Evolutionary conservation across 2,329 filamentous ascomycete species (phyloP).

Genomic region (Neonectria coccinea): DNA sequence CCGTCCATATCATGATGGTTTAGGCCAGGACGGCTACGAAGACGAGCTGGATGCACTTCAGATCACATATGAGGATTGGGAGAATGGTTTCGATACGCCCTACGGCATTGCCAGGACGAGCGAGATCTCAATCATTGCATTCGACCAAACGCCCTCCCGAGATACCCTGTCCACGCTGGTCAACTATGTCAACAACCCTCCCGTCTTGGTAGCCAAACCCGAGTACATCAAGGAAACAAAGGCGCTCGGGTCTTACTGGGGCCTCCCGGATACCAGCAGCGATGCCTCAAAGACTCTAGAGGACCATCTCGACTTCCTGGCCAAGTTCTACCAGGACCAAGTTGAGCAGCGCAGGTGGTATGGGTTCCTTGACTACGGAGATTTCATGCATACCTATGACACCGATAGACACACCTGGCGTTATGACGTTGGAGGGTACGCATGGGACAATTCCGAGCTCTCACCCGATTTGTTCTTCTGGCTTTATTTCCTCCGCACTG

Average conservation of each 20-base stretch:
- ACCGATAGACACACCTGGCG: slow-evolving; percentile 69
- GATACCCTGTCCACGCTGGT: slow-evolving; percentile 59
- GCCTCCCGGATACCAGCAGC: slow-evolving; percentile 49
- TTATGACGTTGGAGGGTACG: slow-evolving; percentile 73
- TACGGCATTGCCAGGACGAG: slow-evolving; percentile 70
- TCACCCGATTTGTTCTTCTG: slow-evolving; percentile 73
- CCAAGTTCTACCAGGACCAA: slow-evolving; percentile 66
- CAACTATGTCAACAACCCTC: slow-evolving; percentile 62
- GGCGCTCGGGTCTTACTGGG: slow-evolving; percentile 68
- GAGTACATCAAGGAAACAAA: slow-evolving; percentile 63
- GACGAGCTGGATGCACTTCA: slow-evolving; percentile 70
- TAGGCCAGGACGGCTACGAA: slow-evolving; percentile 66
- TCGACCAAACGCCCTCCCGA: slow-evolving; percentile 63
- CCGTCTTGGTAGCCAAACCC: slow-evolving; percentile 61
- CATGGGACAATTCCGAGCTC: slow-evolving; percentile 74
- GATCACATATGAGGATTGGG: slow-evolving; percentile 74
- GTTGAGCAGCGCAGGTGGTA: slow-evolving; percentile 71
- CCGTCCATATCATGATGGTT: slow-evolving; percentile 67
- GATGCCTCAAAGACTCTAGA: slow-evolving; percentile 56
- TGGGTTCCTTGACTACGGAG: slow-evolving; percentile 72
- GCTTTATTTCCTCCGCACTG: slow-evolving; percentile 71
- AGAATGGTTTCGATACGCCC: slow-evolving; percentile 65
- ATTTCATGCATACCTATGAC: slow-evolving; percentile 73
- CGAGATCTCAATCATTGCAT: slow-evolving; percentile 66
- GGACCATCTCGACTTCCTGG: slow-evolving; percentile 65